Evolutionary conservation across 139 green algal species (phyloP).

Genomic region (Prasinococcaceae sp.): DNA sequence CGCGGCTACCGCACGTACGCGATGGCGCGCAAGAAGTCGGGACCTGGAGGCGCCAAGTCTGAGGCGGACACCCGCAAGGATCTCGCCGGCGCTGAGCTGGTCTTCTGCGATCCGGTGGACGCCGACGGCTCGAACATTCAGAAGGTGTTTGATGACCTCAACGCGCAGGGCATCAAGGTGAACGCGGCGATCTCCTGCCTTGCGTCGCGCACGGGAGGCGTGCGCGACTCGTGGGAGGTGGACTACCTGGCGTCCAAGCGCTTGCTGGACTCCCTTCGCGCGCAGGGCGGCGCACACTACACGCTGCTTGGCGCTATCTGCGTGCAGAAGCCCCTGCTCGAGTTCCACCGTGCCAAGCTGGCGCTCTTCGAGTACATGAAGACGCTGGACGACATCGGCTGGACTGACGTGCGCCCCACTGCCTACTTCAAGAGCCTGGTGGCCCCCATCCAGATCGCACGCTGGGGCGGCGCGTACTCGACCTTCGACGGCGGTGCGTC

Average conservation of each 20-base stretch:
- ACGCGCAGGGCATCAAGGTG: slow-evolving; percentile 40
- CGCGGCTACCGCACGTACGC: slow-evolving; percentile 43
- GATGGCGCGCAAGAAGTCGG: slow-evolving; percentile 69
- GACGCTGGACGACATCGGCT: slow-evolving; percentile 58
- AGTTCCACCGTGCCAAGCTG: slow-evolving; percentile 97
- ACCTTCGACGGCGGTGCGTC: too few relatives aligned
- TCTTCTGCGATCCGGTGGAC: slow-evolving; percentile 81
- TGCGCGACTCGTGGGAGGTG: slow-evolving; percentile 87
- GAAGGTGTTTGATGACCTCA: slow-evolving; percentile 52
- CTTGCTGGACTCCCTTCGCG: slow-evolving; percentile 40
- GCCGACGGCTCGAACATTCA: too few relatives aligned
- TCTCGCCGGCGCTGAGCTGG: slow-evolving; percentile 64
- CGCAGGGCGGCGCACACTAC: slow-evolving; percentile 15
- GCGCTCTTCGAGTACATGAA: slow-evolving; percentile 79
- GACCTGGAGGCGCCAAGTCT: slow-evolving; percentile 73
- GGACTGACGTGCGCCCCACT: slow-evolving; percentile 92
- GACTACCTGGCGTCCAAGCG: slow-evolving; percentile 96
- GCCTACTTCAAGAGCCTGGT: slow-evolving; percentile 98
- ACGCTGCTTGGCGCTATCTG: slow-evolving; percentile 71
- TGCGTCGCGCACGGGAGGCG: slow-evolving; percentile 69
- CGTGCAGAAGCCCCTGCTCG: slow-evolving; percentile 93
- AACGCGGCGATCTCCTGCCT: slow-evolving; percentile 97
- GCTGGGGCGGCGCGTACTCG: too few relatives aligned
- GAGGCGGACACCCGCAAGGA: slow-evolving; percentile 56
- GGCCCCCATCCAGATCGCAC: too few relatives aligned